Conservation (phyloP, 2,329 filamentous ascomycete genomes). For the Plenodomus biglobosus region DNA sequence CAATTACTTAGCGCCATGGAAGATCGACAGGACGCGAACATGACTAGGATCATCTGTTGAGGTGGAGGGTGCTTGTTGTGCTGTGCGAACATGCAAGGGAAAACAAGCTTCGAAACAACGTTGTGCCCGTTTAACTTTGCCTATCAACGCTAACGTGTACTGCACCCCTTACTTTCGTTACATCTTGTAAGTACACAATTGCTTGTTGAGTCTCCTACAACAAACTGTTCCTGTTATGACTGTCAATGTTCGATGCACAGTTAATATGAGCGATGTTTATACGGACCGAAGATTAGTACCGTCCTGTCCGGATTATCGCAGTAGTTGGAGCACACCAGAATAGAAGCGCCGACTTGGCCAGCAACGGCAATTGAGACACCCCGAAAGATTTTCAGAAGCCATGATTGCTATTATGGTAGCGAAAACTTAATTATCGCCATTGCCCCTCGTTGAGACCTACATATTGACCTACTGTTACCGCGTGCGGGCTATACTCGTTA, state of each 20-base stretch:
- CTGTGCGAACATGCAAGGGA: neutral
- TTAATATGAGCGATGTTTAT: neutral
- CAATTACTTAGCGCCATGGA: neutral
- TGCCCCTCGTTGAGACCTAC: too few relatives aligned
- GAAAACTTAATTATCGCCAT: too few relatives aligned
- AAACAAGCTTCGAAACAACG: neutral
- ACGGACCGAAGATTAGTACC: neutral
- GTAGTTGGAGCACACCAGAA: neutral
- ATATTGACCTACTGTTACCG: too few relatives aligned
- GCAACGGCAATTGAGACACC: neutral
- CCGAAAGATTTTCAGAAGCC: too few relatives aligned
- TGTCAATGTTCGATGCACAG: neutral
- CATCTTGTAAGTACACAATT: neutral
- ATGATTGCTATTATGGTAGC: too few relatives aligned
- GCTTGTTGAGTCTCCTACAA: neutral
- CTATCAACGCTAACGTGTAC: neutral
- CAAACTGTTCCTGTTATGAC: neutral
- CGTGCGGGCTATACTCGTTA: too few relatives aligned
- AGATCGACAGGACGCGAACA: neutral
- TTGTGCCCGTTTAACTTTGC: neutral
- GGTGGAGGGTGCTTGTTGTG: neutral
- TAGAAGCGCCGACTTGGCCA: neutral
- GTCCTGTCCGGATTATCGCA: neutral
- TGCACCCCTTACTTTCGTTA: neutral
- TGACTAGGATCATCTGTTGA: neutral